A percentile compares a stretch with the other conserved stretches of the same genome.
Conservation (phyloP, 2,329 filamentous ascomycete species). For the Sporothrix variecibatus region DNA sequence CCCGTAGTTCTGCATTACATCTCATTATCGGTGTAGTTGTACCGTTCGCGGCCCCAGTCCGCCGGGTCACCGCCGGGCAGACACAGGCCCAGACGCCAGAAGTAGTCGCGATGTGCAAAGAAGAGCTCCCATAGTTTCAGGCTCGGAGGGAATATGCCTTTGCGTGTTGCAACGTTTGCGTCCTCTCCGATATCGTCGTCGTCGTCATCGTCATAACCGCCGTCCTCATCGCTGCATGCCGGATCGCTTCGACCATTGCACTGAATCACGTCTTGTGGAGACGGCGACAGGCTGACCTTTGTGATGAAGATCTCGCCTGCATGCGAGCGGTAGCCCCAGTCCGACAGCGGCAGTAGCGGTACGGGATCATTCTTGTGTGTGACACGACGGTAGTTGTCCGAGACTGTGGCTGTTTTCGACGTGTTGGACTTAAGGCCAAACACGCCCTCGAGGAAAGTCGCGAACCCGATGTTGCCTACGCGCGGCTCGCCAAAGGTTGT, state of each 20-base stretch:
- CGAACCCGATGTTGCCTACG: constrained; percentile 60
- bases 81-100: constrained; percentile 89
- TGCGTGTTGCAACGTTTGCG: not conserved
- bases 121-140: constrained; percentile 88
- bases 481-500: constrained; percentile 93
- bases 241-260: constrained; percentile 74
- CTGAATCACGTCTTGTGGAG: constrained; percentile 64
- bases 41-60: constrained; percentile 62
- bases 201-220: constrained; percentile 35
- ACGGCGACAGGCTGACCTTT: constrained; percentile 69
- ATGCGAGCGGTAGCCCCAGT: constrained; percentile 88
- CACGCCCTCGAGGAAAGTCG: constrained; percentile 55
- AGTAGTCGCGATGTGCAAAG: constrained; percentile 94
- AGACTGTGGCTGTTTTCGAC: constrained; percentile 28
- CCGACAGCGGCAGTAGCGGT: constrained; percentile 77
- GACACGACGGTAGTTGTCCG: constrained; percentile 67
- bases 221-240: constrained; percentile 67
- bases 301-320: constrained; percentile 85
- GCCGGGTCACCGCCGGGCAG: constrained; percentile 75
- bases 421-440: constrained; percentile 46
- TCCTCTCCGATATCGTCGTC: constrained; percentile 31
- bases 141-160: constrained; percentile 58
- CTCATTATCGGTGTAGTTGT: constrained; percentile 40
- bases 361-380: constrained; percentile 89
- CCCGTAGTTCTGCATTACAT: not conserved